Base-by-base conservation (phyloP, 2,329 filamentous ascomycete genomes). In the Penicillium freii region DNA sequence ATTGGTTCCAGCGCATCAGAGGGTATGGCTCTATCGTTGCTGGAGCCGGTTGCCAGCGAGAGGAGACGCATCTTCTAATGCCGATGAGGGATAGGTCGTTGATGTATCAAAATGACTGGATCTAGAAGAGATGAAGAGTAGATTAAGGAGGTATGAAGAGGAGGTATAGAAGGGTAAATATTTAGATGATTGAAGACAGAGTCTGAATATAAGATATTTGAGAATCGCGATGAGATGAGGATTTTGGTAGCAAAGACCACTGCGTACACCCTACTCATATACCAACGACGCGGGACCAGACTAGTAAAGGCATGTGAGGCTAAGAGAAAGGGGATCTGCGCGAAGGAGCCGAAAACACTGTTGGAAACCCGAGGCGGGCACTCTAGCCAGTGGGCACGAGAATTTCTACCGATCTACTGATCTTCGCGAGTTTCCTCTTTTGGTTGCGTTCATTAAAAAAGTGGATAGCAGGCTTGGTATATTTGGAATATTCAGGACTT, bases 1-100 rank as follows among this genome's bases (percentile, higher is more conserved):
- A 71, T 67, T 4, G 68, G 65, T 46, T 70, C 68, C 21, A 58
- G 29, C 1, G 43, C 21, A 58, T 65, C 62, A 15, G 52, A 13
- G 33, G 47, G 10, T 8, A 40, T 50, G 44, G 7, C 21, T 49
- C 51, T 48, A 21, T 56, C 33, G 36, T 40, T 40, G 21, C 33
- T 42, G 23, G 25, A 4, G 13, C 38, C 43, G n/a, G 39, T 58
- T 49, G 29, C 31, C 23, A 55, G 39, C 19, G 57, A 54, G 13
- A 51, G 49, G 23, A 58, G 51, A 23, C 42, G 48, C 62, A 64
- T 64, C 13, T 25, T 53, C 21, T 9, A 21, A 13, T 49, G 9
- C 3, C 2, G 17, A 27, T 8, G 19, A 43, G 1, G 5, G 10
- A 51, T 19, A 3, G 15, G 42, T 19, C 2, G 21, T 15, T 50